These are phyloP conservation scores for Aspergillus panamensis DNA, from an alignment of 495 filamentous ascomycete species.

Conservation along the genomic window DNA sequence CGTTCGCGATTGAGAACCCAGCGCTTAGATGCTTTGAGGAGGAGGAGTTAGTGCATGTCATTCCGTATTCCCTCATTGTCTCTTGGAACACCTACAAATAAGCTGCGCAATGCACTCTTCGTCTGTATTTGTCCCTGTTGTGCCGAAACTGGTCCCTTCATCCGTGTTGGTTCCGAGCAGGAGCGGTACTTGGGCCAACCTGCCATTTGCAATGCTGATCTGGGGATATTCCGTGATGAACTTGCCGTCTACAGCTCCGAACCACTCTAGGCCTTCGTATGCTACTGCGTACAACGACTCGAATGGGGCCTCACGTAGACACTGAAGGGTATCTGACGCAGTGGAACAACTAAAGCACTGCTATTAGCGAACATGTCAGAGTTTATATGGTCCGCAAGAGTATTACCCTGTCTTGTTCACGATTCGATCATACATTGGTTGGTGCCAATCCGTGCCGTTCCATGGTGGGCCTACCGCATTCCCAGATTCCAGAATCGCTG, in stretches of 20 bases:
- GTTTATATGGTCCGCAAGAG: background rate
- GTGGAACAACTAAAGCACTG: slow-evolving; percentile 49
- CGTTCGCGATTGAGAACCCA: slow-evolving; percentile 31
- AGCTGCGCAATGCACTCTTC: slow-evolving; percentile 43
- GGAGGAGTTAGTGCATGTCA: background rate
- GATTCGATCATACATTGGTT: slow-evolving; percentile 40
- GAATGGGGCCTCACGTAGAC: slow-evolving; percentile 58
- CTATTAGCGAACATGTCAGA: background rate
- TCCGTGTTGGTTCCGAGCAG: slow-evolving; percentile 47
- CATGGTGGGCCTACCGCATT: slow-evolving; percentile 38
- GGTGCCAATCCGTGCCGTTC: slow-evolving; percentile 41
- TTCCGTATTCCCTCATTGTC: background rate
- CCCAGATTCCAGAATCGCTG: slow-evolving; percentile 69
- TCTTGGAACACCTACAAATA: slow-evolving; percentile 25
- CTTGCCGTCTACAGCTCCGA: slow-evolving; percentile 47
- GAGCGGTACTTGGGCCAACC: slow-evolving; percentile 43
- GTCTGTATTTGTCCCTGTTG: slow-evolving; percentile 41
- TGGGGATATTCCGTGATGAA: slow-evolving; percentile 47
- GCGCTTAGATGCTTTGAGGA: slow-evolving; percentile 32
- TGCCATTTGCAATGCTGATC: slow-evolving; percentile 31
- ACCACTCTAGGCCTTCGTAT: slow-evolving; percentile 37
- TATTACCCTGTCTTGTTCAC: slow-evolving; percentile 31
- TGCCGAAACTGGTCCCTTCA: slow-evolving; percentile 49
- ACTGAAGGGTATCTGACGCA: slow-evolving; percentile 55
- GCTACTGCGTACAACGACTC: slow-evolving; percentile 53